Conservation (phyloP, 371 early-diverging fungal species). For the Mucor mucedo region DNA sequence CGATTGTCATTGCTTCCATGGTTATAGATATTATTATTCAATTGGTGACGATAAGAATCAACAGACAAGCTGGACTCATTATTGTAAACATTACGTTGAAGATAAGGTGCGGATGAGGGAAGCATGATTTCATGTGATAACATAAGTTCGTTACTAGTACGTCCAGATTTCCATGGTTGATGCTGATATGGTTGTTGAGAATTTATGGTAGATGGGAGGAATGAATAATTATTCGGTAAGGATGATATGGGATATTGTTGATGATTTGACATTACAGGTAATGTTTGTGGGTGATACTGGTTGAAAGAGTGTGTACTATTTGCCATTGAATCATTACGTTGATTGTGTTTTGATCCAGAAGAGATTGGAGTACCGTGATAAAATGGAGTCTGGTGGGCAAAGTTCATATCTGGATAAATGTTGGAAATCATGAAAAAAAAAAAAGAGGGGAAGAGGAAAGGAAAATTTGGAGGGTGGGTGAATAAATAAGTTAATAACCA, state of each 20-base stretch:
- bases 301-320: neutral
- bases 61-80: conserved; percentile 3
- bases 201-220: neutral
- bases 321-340: neutral
- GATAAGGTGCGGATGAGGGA: neutral
- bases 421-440: conserved; percentile 3
- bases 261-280: conserved; percentile 6
- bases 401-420: conserved; percentile 15
- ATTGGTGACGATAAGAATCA: neutral
- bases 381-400: neutral
- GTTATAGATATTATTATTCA: neutral
- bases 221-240: neutral
- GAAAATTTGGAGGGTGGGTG: neutral
- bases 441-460: conserved; percentile 3
- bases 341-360: neutral
- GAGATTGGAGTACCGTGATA: neutral
- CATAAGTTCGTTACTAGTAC: conserved; percentile 6
- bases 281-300: neutral
- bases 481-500: conserved; percentile 8
- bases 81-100: neutral
- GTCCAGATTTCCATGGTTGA: neutral
- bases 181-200: neutral
- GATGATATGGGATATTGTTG: neutral
- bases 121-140: neutral
- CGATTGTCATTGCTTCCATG: neutral